Conservation (phyloP, 257 asterid species). For the Solanum verrucosum region DNA sequence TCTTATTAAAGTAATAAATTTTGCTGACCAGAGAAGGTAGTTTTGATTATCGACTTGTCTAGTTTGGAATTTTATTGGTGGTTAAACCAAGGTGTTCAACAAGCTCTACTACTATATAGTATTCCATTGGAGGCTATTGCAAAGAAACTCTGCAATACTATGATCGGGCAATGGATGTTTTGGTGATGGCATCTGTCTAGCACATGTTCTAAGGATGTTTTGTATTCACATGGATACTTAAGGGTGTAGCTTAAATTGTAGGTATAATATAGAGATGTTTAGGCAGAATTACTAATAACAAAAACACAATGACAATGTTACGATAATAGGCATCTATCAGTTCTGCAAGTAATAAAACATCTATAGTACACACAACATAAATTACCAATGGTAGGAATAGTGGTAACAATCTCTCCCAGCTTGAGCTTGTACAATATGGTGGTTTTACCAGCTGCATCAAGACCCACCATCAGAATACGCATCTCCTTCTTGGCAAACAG, state of each 20-base stretch:
- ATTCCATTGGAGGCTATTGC: neutral
- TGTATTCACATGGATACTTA: neutral
- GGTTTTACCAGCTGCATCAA: slow-evolving; percentile 85
- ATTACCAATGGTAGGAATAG: slow-evolving; percentile 73
- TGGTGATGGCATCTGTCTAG: neutral
- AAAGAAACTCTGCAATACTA: neutral
- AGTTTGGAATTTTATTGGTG: neutral
- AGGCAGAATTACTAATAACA: neutral
- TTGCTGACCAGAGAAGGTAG: neutral
- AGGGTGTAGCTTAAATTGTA: neutral
- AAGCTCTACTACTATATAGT: neutral
- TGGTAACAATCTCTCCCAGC: slow-evolving; percentile 76
- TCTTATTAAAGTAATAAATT: neutral
- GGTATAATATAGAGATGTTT: neutral
- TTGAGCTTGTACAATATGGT: slow-evolving; percentile 75
- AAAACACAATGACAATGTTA: neutral
- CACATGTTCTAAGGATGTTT: neutral
- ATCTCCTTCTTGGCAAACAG: slow-evolving; percentile 78
- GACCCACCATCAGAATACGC: slow-evolving; percentile 83
- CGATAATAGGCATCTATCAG: neutral
- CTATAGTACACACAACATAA: neutral
- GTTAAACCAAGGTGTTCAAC: neutral
- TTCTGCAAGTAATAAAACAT: neutral
- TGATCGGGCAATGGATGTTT: neutral
- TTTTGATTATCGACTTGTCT: neutral